Evolutionary conservation across 2,329 filamentous ascomycete genomes (phyloP), one percentile per base, ranked within the genome.

Genomic region (Cladorrhinum sp.): DNA sequence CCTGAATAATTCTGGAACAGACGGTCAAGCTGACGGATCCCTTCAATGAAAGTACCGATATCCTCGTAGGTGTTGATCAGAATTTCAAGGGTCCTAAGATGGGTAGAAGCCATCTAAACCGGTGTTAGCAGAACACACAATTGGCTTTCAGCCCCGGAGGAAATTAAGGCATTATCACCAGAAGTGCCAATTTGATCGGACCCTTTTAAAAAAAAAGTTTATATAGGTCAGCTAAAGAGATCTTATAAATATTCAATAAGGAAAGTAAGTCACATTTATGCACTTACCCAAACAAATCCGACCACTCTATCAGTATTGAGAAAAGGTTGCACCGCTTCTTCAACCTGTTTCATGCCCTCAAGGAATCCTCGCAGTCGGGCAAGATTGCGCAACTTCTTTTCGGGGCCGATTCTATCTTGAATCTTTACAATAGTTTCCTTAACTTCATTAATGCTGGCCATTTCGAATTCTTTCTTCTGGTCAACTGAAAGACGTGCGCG

Each of bases 261-360:
- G n/a, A 22, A 50, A 22, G 22, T 18, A 3, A 50, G n/a, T 18
- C 8, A 50, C 48, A 22, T 6, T 4, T 29, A 13, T 45, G 38
- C 4, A 50, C 45, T 18, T 51, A 51, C 51, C 51, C 51, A 54
- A 32, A 54, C 51, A 54, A 54, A 54, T 16, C 27, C 51, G 7
- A 54, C 51, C 5, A 23, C 20, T 20, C n/a, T 27, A 12, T 22
- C 7, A 22, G 38, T 27, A 38, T 54, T 54, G 20, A 54, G 51
- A 54, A 54, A 54, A 6, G 38, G n/a, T 22, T 13, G n/a, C 7
- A 54, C 20, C n/a, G 38, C 13, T 12, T 54, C 25, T 8, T 32
- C 51, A 4, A 54, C 16, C 29, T 54, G 51, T 16, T 54, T 54
- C 51, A 54, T 54, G 13, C 51, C 51, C 29, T 54, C 51, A 9